phyloP scores from a whole-genome alignment of 805 yeast genomes.

The Myxozyma monticola region DNA sequence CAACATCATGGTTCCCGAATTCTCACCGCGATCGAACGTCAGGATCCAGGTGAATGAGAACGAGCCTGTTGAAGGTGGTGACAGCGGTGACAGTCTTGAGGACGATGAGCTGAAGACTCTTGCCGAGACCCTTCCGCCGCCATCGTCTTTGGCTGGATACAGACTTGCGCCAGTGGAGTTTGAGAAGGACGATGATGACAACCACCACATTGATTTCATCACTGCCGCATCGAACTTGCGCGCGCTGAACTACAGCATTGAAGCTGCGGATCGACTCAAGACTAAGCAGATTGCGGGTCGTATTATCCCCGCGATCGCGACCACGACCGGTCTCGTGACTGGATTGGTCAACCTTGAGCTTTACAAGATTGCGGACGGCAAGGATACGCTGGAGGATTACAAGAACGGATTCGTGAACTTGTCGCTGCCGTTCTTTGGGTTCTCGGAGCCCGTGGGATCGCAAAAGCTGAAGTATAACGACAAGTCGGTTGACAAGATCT shows the following conservation, averaged over 20 bases:
- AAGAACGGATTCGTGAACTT: conserved; percentile 90
- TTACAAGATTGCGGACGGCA: conserved; percentile 80
- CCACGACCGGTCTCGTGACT: conserved; percentile 97
- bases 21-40: conserved; percentile 71
- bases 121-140: conserved; percentile 81
- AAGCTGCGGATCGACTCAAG: conserved; percentile 77
- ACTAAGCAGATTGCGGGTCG: conserved; percentile 98
- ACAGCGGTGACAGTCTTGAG: conserved; percentile 45
- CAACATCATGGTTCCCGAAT: conserved; percentile 56
- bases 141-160: conserved; percentile 85
- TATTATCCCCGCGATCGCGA: conserved; percentile 98
- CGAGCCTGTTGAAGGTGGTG: conserved; percentile 64
- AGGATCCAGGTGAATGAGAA: conserved; percentile 89
- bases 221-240: conserved; percentile 95
- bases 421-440: conserved; percentile 94
- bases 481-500: conserved; percentile 79
- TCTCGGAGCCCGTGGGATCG: conserved; percentile 92
- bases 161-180: conserved; percentile 87
- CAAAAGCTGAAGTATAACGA: conserved; percentile 77
- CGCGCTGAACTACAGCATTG: conserved; percentile 61
- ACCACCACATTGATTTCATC: conserved; percentile 95
- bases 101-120: conserved; percentile 65
- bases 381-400: conserved; percentile 70
- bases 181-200: conserved; percentile 96
- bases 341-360: conserved; percentile 91